Percentiles rank a stretch among this genome's conserved stretches.
These are phyloP conservation scores for Candida dubliniensis DNA, from an alignment of 1,139 yeast species.

Conservation along the genomic window DNA sequence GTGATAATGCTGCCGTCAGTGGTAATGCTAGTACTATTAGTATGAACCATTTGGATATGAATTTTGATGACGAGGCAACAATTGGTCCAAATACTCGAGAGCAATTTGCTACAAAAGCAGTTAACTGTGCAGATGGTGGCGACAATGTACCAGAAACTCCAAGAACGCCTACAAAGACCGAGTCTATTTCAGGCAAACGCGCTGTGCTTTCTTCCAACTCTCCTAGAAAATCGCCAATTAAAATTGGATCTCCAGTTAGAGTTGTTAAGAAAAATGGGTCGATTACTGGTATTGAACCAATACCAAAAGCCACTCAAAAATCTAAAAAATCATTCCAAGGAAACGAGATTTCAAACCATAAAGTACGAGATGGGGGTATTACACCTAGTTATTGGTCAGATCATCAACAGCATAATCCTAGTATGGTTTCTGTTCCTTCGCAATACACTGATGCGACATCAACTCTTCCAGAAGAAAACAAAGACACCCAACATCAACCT, in stretches of 20 bases:
- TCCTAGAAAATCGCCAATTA: slow-evolving; percentile 32
- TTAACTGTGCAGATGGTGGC: not conserved
- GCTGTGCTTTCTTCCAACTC: slow-evolving; percentile 5
- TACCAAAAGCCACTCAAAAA: slow-evolving; percentile 8
- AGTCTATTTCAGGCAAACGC: not conserved
- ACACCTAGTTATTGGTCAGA: not conserved
- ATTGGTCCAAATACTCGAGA: too few relatives aligned
- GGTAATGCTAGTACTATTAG: too few relatives aligned
- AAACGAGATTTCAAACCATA: slow-evolving; percentile 24
- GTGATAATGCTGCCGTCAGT: not conserved
- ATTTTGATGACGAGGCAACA: too few relatives aligned
- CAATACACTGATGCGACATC: slow-evolving; percentile 17
- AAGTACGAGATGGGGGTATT: slow-evolving; percentile 23
- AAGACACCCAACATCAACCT: not conserved
- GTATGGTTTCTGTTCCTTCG: slow-evolving; percentile 34
- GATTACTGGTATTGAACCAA: slow-evolving; percentile 25
- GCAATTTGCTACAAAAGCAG: not conserved
- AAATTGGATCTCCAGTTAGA: slow-evolving; percentile 42
- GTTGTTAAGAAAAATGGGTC: slow-evolving; percentile 32
- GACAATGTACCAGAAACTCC: slow-evolving; percentile 1
- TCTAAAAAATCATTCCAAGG: slow-evolving; percentile 15
- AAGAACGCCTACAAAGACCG: not conserved
- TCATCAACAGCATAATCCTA: slow-evolving; percentile 18
- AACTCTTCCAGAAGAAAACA: too few relatives aligned
- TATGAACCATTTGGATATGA: too few relatives aligned